Evolutionary conservation across 2,329 filamentous ascomycete species (phyloP), one percentile per base, ranked within the genome.

Genomic region (Pseudogymnoascus sp.): DNA sequence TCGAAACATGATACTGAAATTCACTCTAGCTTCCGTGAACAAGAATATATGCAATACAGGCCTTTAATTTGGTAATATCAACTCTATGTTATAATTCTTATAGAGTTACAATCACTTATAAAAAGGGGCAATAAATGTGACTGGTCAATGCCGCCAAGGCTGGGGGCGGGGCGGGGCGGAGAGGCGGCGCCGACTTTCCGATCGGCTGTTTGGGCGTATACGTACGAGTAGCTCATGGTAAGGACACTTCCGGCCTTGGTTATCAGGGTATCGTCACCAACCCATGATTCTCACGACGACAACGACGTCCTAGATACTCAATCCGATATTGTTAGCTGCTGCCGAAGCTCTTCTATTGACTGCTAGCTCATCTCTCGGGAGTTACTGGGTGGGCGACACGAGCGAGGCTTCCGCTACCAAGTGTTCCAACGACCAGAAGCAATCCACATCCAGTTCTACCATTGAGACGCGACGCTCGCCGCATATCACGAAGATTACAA

Each of bases 241-340:
- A 55, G 44, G 44, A 55, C 44, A 55, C 44, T 55, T 55, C 44
- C 44, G 44, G 44, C 44, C 44, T 55, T 55, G 44, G 44, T 55
- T 55, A 55, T 55, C 44, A 55, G 44, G 44, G 27, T 55, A 55
- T 31, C 44, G 44, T 55, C 44, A 55, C 44, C 27, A 55, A 55
- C 29, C 44, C 27, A 55, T 55, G 44, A 55, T 55, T 55, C 44
- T 33, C 44, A 55, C n/a, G 15, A 55, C 44, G 44, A 33, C 44
- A 17, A 17, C 44, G 44, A 33, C 44, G 27, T 10, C 8, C 27
- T 17, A 33, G 31, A n/a, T 17, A 8, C 44, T 17, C 44, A 55
- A 55, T 55, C n/a, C 5, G 8, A 15, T 27, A 15, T 33, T 51
- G 27, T 4, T 17, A 51, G 31, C 27, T 51, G 27, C n/a, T 4